A percentile compares a stretch with the other conserved stretches of the same genome.
Conservation (phyloP, 2,329 filamentous ascomycete species). For the Didymella pomorum region DNA sequence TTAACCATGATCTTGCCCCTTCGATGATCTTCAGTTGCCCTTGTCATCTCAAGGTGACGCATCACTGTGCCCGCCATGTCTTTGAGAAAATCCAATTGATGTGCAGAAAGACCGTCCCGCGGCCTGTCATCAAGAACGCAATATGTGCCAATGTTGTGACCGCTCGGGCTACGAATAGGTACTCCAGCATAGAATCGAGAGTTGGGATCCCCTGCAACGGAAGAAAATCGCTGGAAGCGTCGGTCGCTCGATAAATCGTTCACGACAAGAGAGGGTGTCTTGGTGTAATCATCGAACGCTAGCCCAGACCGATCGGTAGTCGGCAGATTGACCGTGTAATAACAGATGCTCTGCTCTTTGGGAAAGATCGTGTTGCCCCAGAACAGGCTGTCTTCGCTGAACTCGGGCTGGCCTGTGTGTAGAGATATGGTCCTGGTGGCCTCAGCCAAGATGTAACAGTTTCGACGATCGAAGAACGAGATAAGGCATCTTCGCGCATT, state of each 20-base stretch:
- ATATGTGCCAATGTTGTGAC: conserved; percentile 67
- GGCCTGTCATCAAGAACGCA: conserved; percentile 67
- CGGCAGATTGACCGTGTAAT: conserved; percentile 44
- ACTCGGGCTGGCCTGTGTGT: conserved; percentile 38
- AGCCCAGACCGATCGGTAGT: conserved; percentile 24
- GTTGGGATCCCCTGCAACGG: conserved; percentile 43
- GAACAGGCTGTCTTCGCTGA: conserved; percentile 39
- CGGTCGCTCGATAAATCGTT: conserved; percentile 45
- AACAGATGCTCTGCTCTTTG: conserved; percentile 45
- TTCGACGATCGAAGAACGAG: conserved; percentile 50
- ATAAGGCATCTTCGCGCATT: conserved; percentile 48
- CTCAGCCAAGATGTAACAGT: conserved; percentile 50
- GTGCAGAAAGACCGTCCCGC: conserved; percentile 58
- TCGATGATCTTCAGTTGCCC: conserved; percentile 61
- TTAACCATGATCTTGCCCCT: conserved; percentile 63
- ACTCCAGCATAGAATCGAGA: conserved; percentile 65
- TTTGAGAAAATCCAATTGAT: conserved; percentile 63
- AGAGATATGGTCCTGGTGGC: conserved; percentile 44
- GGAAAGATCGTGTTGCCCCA: conserved; percentile 48
- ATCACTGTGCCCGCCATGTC: conserved; percentile 65
- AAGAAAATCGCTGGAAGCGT: conserved; percentile 50
- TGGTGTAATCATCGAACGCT: conserved; percentile 27
- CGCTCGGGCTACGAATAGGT: conserved; percentile 66
- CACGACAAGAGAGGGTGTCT: conserved; percentile 42
- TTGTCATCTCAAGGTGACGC: conserved; percentile 67